phyloP scores from a whole-genome alignment of 805 yeast genomes.

The Monosporozyma aerobia region DNA sequence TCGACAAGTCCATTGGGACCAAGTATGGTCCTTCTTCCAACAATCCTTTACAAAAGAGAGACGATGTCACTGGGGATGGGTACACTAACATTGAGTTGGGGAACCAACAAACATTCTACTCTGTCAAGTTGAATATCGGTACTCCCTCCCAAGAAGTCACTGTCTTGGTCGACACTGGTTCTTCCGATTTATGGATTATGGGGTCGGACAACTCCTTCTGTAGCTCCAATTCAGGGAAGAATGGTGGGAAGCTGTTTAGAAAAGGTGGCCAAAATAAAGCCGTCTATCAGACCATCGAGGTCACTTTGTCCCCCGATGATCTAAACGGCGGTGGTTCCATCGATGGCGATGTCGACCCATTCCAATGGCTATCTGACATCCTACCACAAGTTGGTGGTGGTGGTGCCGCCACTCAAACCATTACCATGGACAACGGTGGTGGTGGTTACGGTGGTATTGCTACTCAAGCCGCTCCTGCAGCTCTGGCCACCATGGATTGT shows the following conservation, averaged over 20 bases:
- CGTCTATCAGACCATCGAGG: background rate
- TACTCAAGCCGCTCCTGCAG: conserved; percentile 14
- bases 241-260: background rate
- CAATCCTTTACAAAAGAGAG: conserved; percentile 1
- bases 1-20: conserved; percentile 1
- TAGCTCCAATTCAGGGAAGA: background rate
- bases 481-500: conserved; percentile 24
- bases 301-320: background rate
- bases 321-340: background rate
- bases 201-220: conserved; percentile 33
- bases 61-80: background rate
- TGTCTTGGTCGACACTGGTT: conserved; percentile 64
- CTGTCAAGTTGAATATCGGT: conserved; percentile 43
- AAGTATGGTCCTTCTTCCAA: background rate
- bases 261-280: background rate
- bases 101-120: conserved; percentile 37
- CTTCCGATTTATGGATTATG: conserved; percentile 57
- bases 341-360: background rate
- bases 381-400: background rate
- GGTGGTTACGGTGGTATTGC: conserved; percentile 35
- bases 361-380: background rate
- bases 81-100: conserved; percentile 13
- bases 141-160: conserved; percentile 45
- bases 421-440: background rate
- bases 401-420: background rate